Evolutionary conservation across 2,329 filamentous ascomycete species (phyloP), one percentile per base, ranked within the genome.

Genomic region (Conoideocrella luteorostrata): DNA sequence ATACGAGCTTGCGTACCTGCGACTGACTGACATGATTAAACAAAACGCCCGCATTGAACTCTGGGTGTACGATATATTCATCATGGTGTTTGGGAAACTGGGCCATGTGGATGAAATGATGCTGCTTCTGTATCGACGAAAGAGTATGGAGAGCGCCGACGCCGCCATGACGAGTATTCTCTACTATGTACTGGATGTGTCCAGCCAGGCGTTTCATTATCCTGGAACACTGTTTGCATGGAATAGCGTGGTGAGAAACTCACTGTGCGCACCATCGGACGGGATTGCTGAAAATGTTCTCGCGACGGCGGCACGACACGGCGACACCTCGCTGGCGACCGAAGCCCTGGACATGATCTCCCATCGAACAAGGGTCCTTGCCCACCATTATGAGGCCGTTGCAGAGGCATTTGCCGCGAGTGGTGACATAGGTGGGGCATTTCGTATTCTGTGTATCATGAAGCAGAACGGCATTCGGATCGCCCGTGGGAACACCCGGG

Each of bases 61-160:
- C 1, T 96, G 89, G 89, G 70, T 95, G 7, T 83, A 84, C 56
- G 85, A 90, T 54, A 75, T 91, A 47, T 81, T 90, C 42, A 74
- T 89, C 44, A 86, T 86, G 57, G 77, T 78, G 17, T 75, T 96
- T 33, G 80, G 80, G 35, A 81, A 86, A 47, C 70, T 77, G 33
- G 78, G 79, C 6, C 89, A 93, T 59, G 69, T 89, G 26, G 86
- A 93, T 43, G 88, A 93, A 57, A 82, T 88, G 11, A 69, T 90
- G 47, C 69, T 75, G 35, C 65, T 95, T 21, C 71, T 93, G 50
- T 72, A 77, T 41, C 69, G 76, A 47, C 77, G 84, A 21, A 64
- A 58, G 47, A 50, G 52, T 21, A 39, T 56, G n/a, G 49, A 51
- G 5, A 51, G 54, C 21, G 63, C 70, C 29, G 63, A 69, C 28